These are phyloP conservation scores for Artemisia tridentata DNA, from an alignment of 129 eudicot genomes.

Conservation along the genomic window DNA sequence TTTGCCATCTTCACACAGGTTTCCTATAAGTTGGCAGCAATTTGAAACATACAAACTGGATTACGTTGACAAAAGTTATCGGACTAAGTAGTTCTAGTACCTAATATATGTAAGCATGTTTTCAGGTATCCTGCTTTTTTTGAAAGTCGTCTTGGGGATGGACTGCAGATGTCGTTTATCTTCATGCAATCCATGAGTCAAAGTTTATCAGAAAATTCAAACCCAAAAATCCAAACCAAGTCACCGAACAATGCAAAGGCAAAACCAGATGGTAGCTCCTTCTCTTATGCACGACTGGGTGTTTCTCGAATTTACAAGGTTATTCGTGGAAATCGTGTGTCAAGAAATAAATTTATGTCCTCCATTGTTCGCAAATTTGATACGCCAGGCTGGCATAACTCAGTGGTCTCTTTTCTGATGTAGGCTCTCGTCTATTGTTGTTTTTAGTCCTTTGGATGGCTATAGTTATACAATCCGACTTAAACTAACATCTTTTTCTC, in stretches of 20 bases:
- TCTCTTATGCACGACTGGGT: constrained; percentile 66
- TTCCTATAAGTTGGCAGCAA: too few relatives aligned
- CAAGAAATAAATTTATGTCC: constrained; percentile 93
- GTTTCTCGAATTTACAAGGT: constrained; percentile 97
- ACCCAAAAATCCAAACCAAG: constrained; percentile 48
- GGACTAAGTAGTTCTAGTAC: constrained; percentile 12
- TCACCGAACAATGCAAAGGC: constrained; percentile 47
- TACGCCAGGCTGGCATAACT: constrained; percentile 57
- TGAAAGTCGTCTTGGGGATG: constrained; percentile 98
- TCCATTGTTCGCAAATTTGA: constrained; percentile 93
- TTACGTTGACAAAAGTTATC: too few relatives aligned
- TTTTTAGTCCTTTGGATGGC: neutral
- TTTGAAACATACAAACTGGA: too few relatives aligned
- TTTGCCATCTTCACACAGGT: too few relatives aligned
- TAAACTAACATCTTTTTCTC: constrained; percentile 25
- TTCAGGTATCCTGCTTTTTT: constrained; percentile 91
- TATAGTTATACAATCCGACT: constrained; percentile 9
- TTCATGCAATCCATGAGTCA: constrained; percentile 74
- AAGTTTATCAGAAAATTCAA: constrained; percentile 37
- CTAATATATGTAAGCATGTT: constrained; percentile 31
- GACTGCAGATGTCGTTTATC: constrained; percentile 86
- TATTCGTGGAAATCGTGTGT: constrained; percentile 84
- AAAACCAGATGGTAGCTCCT: constrained; percentile 55
- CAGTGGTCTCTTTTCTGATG: constrained; percentile 67
- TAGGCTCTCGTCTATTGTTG: constrained; percentile 27